Evolutionary conservation across 1,139 yeast genomes (phyloP).

Genomic region (Geotrichum klebahnii): DNA sequence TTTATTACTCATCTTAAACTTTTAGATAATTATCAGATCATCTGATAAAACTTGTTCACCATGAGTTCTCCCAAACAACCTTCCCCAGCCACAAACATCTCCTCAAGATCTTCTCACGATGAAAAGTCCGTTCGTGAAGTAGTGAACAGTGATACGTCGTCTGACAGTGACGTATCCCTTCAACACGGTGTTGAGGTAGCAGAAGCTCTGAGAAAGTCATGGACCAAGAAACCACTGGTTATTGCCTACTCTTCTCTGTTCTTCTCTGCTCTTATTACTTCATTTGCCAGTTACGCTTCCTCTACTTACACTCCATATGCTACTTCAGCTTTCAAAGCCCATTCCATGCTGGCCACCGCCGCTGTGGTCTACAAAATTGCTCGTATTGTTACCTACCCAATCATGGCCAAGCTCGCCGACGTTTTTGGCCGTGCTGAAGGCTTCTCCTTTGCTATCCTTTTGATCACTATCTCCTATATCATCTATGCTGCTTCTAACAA

Average conservation of each 20-base stretch:
- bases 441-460: constrained; percentile 35
- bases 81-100: too few species aligned
- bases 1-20: background rate
- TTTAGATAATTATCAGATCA: too few species aligned
- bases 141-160: background rate
- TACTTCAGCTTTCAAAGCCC: constrained; percentile 41
- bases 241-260: constrained; percentile 37
- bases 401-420: constrained; percentile 43
- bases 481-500: constrained; percentile 37
- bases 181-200: constrained; percentile 21
- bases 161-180: constrained; percentile 12
- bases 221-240: constrained; percentile 29
- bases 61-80: too few species aligned
- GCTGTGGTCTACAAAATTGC: constrained; percentile 43
- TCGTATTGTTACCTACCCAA: constrained; percentile 42
- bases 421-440: constrained; percentile 45
- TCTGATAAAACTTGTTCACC: too few species aligned
- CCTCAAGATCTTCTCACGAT: too few species aligned
- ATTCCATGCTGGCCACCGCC: constrained; percentile 42
- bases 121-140: too few species aligned
- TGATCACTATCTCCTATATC: constrained; percentile 38
- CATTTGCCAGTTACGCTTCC: constrained; percentile 43
- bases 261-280: constrained; percentile 41
- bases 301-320: constrained; percentile 42
- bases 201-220: constrained; percentile 22